Evolutionary conservation across 495 filamentous ascomycete species (phyloP).

Genomic region (Penicillium ucsense): DNA sequence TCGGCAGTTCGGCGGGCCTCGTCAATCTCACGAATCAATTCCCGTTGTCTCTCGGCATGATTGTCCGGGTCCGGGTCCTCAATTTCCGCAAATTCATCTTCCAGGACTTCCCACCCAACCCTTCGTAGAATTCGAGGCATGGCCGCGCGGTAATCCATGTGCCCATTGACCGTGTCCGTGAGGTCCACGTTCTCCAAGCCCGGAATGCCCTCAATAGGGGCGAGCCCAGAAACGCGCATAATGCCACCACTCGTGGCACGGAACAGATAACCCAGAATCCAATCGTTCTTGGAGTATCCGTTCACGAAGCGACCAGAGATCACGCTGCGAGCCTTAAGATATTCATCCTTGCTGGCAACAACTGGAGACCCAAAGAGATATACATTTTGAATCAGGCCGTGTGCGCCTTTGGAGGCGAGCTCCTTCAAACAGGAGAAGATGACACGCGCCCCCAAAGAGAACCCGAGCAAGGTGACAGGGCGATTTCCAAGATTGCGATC

Average conservation of each 20-base stretch:
- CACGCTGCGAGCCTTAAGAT: conserved; percentile 65
- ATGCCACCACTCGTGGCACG: conserved; percentile 90
- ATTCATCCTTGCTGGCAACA: conserved; percentile 89
- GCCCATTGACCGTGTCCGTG: conserved; percentile 76
- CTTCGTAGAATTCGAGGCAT: conserved; percentile 82
- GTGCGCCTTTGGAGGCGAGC: conserved; percentile 76
- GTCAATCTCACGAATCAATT: conserved; percentile 94
- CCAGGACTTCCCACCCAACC: conserved; percentile 81
- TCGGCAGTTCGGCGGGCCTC: conserved; percentile 83
- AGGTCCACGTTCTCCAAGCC: conserved; percentile 87
- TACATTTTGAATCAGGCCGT: conserved; percentile 87
- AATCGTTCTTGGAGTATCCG: conserved; percentile 89
- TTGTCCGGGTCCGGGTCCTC: conserved; percentile 96
- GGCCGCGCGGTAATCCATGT: conserved; percentile 91
- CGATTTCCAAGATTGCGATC: conserved; percentile 85
- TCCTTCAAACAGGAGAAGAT: conserved; percentile 91
- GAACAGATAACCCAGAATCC: conserved; percentile 97
- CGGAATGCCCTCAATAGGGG: conserved; percentile 61
- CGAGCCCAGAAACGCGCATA: conserved; percentile 82
- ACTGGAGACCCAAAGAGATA: conserved; percentile 90
- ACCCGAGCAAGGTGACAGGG: conserved; percentile 92
- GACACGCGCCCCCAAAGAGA: conserved; percentile 83
- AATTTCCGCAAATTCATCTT: conserved; percentile 93
- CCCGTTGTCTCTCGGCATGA: conserved; percentile 75
- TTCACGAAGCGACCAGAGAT: conserved; percentile 90